A percentile compares a stretch with the other conserved stretches of the same genome.
These are phyloP conservation scores for Coprinopsis sp. DNA, from an alignment of 768 basidiomycete genomes.

Conservation along the genomic window DNA sequence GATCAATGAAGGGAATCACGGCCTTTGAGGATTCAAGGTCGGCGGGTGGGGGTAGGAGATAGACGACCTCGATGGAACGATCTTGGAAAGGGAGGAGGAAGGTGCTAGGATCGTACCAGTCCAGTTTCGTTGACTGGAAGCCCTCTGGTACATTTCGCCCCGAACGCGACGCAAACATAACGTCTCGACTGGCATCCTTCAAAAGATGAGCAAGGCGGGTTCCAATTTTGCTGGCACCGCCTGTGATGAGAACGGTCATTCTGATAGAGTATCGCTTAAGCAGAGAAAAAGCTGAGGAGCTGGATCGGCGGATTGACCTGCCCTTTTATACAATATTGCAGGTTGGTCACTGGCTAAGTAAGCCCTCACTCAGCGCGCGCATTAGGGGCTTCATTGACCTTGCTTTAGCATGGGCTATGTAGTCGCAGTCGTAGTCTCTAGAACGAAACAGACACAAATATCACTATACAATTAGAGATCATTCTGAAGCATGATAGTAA, in stretches of 20 bases:
- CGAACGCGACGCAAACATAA: slow-evolving; percentile 20
- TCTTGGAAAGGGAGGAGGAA: slow-evolving; percentile 7
- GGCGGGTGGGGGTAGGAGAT: slow-evolving; percentile 23
- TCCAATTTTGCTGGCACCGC: slow-evolving; percentile 23
- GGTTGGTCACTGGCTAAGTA: too few relatives aligned
- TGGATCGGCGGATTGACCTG: too few relatives aligned
- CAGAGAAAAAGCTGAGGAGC: too few relatives aligned
- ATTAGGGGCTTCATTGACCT: too few relatives aligned
- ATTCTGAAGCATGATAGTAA: too few relatives aligned
- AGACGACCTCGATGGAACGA: slow-evolving; percentile 16
- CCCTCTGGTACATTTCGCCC: slow-evolving; percentile 13
- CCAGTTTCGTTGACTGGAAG: slow-evolving; percentile 21
- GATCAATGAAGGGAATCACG: slow-evolving; percentile 28
- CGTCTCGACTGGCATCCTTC: slow-evolving; percentile 10
- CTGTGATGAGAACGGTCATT: slow-evolving; percentile 24
- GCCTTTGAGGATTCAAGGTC: slow-evolving; percentile 14
- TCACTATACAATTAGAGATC: too few relatives aligned
- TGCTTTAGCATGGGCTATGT: too few relatives aligned
- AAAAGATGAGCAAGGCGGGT: slow-evolving; percentile 17
- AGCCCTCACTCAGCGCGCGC: too few relatives aligned
- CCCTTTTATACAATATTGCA: too few relatives aligned
- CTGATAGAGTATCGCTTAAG: too few relatives aligned
- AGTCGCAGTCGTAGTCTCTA: too few relatives aligned
- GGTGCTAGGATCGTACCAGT: slow-evolving; percentile 30
- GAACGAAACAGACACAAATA: too few relatives aligned